phyloP scores from a whole-genome alignment of 1,284 basidiomycete species.

The Cutaneotrichosporon mucoides region DNA sequence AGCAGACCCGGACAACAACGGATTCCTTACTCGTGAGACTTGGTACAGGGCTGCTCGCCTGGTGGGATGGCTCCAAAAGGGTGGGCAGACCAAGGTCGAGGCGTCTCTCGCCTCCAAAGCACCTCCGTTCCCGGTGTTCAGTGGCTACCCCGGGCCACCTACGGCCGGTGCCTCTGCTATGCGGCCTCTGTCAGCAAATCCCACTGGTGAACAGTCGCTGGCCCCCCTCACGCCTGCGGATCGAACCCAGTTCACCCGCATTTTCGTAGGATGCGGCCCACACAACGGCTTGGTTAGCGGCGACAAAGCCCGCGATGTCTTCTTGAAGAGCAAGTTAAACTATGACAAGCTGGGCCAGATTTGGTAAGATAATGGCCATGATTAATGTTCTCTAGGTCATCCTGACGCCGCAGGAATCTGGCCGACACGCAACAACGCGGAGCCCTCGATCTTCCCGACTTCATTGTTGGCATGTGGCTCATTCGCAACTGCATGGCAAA shows the following conservation, averaged over 20 bases:
- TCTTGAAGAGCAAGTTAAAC: slow-evolving; percentile 85
- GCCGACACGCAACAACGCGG: slow-evolving; percentile 93
- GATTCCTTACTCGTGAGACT: slow-evolving; percentile 79
- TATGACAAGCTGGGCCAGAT: slow-evolving; percentile 89
- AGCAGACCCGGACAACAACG: slow-evolving; percentile 88
- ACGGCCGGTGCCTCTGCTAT: slow-evolving; percentile 30
- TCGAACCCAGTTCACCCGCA: slow-evolving; percentile 70
- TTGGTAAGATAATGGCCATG: slow-evolving; percentile 59
- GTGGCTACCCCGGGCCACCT: slow-evolving; percentile 60
- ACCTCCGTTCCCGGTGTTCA: slow-evolving; percentile 77
- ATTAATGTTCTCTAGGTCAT: neutral
- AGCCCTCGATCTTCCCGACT: slow-evolving; percentile 83
- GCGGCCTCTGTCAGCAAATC: slow-evolving; percentile 49
- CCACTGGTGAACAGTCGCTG: slow-evolving; percentile 36
- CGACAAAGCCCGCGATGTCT: slow-evolving; percentile 86
- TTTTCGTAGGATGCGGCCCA: slow-evolving; percentile 72
- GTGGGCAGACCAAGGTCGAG: slow-evolving; percentile 45
- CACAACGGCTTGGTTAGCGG: slow-evolving; percentile 71
- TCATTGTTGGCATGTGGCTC: slow-evolving; percentile 89
- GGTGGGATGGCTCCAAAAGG: slow-evolving; percentile 89
- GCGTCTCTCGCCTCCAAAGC: slow-evolving; percentile 48
- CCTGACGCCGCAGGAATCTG: slow-evolving; percentile 64
- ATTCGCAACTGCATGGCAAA: slow-evolving; percentile 89
- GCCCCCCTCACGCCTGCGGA: slow-evolving; percentile 72
- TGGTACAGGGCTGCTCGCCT: slow-evolving; percentile 81